Percentiles rank a stretch among this genome's conserved stretches.
phyloP scores from a whole-genome alignment of 2,329 filamentous ascomycete genomes.

The Thyridium curvatum region DNA sequence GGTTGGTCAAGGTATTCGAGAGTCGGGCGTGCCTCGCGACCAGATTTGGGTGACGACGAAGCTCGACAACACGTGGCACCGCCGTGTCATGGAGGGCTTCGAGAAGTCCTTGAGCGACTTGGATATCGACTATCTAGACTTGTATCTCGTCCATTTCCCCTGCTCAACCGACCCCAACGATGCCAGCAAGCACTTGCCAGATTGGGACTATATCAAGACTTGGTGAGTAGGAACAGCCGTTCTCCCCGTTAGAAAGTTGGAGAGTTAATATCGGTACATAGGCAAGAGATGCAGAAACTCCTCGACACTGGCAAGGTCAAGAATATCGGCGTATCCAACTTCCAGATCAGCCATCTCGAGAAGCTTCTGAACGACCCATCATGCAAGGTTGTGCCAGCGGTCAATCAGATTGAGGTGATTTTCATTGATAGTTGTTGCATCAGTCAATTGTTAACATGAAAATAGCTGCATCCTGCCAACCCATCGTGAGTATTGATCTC shows the following conservation, averaged over 20 bases:
- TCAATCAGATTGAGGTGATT: conserved; percentile 56
- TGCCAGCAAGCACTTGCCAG: conserved; percentile 60
- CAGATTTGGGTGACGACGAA: conserved; percentile 74
- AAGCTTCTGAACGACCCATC: conserved; percentile 51
- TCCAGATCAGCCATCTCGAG: conserved; percentile 60
- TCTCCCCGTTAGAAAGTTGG: conserved; percentile 13
- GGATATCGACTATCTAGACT: conserved; percentile 59
- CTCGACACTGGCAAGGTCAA: conserved; percentile 49
- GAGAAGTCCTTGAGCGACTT: conserved; percentile 54
- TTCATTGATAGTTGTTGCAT: background rate
- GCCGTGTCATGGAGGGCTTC: conserved; percentile 58
- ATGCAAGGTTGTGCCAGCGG: conserved; percentile 41
- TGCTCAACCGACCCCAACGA: conserved; percentile 56
- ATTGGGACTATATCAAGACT: conserved; percentile 80
- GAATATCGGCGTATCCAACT: conserved; percentile 66
- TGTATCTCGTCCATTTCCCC: conserved; percentile 71
- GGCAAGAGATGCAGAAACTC: conserved; percentile 47
- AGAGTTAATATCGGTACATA: too few species aligned
- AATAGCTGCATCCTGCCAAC: conserved; percentile 49
- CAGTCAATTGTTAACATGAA: too few species aligned
- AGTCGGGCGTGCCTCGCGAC: conserved; percentile 56
- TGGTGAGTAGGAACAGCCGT: conserved; percentile 68
- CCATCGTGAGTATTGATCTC: conserved; percentile 30
- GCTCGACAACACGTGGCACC: conserved; percentile 75
- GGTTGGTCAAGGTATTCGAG: conserved; percentile 59